Evolutionary conservation across 192 early-diverging fungal genomes (phyloP).

Genomic region (Linnemannia hyalina): DNA sequence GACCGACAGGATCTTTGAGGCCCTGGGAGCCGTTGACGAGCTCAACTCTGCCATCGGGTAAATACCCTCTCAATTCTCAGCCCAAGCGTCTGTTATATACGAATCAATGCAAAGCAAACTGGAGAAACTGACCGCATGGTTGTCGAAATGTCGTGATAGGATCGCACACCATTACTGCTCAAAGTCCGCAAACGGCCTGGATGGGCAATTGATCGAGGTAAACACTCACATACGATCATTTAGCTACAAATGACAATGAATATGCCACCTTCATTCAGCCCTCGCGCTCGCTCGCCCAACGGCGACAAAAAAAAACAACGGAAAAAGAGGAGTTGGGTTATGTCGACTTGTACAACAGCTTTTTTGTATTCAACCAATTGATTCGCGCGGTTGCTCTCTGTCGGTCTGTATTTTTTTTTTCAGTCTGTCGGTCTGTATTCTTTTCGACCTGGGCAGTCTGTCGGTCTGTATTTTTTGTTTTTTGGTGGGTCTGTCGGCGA

Average conservation of each 20-base stretch:
- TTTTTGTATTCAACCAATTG: background rate
- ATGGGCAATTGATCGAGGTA: constrained; percentile 57
- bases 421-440: background rate
- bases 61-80: background rate
- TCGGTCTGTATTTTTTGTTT: background rate
- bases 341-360: background rate
- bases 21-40: constrained; percentile 74
- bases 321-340: background rate
- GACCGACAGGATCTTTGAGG: constrained; percentile 91
- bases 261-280: background rate
- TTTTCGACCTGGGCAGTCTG: background rate
- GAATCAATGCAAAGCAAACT: background rate
- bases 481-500: constrained; percentile 10
- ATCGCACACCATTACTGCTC: constrained; percentile 61
- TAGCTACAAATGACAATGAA: background rate
- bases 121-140: background rate
- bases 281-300: background rate
- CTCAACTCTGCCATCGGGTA: constrained; percentile 62
- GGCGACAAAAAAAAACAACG: background rate
- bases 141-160: constrained; percentile 28
- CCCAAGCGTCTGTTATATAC: background rate
- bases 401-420: background rate
- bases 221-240: too few relatives aligned
- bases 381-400: background rate
- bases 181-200: constrained; percentile 54